A percentile compares a stretch with the other conserved stretches of the same genome.
phyloP scores from a whole-genome alignment of 352 stramenopile species.

The Pythium rishiriense region DNA sequence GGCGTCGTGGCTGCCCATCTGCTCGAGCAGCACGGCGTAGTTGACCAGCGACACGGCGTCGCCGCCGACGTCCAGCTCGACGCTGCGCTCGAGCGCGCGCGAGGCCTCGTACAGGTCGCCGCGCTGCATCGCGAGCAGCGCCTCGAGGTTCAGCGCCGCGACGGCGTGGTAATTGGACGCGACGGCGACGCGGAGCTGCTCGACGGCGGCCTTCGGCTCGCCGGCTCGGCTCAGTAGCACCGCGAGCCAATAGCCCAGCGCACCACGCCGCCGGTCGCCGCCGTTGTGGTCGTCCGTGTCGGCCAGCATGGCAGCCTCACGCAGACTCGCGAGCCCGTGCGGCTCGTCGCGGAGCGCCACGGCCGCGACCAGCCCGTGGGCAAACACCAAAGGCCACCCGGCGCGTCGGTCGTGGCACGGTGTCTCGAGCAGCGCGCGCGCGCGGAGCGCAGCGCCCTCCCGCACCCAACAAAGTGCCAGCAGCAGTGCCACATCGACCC shows the following conservation, averaged over 20 bases:
- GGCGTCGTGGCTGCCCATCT: conserved; percentile 41
- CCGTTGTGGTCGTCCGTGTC: background rate
- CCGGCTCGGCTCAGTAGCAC: conserved; percentile 43
- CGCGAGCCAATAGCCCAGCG: conserved; percentile 60
- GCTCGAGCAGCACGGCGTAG: conserved; percentile 61
- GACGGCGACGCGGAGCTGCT: conserved; percentile 48
- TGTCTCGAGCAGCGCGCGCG: conserved; percentile 28
- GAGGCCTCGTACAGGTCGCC: conserved; percentile 43
- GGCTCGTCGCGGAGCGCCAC: conserved; percentile 28
- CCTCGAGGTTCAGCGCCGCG: conserved; percentile 52
- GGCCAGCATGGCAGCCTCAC: conserved; percentile 9
- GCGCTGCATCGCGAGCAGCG: conserved; percentile 38
- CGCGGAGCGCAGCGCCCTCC: conserved; percentile 21
- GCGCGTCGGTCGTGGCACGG: conserved; percentile 6
- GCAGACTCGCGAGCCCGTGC: conserved; percentile 37
- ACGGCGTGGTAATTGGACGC: conserved; percentile 46
- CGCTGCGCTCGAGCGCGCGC: conserved; percentile 46
- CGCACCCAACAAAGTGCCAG: conserved; percentile 38
- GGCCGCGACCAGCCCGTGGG: conserved; percentile 40
- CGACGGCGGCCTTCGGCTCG: conserved; percentile 15
- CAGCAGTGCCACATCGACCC: conserved; percentile 31
- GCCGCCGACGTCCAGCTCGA: conserved; percentile 52
- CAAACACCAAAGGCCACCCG: conserved; percentile 46
- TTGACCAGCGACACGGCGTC: conserved; percentile 53
- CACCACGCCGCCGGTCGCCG: conserved; percentile 9